phyloP scores from a whole-genome alignment of 1,284 basidiomycete genomes.

The Ustilago xerochloae region DNA sequence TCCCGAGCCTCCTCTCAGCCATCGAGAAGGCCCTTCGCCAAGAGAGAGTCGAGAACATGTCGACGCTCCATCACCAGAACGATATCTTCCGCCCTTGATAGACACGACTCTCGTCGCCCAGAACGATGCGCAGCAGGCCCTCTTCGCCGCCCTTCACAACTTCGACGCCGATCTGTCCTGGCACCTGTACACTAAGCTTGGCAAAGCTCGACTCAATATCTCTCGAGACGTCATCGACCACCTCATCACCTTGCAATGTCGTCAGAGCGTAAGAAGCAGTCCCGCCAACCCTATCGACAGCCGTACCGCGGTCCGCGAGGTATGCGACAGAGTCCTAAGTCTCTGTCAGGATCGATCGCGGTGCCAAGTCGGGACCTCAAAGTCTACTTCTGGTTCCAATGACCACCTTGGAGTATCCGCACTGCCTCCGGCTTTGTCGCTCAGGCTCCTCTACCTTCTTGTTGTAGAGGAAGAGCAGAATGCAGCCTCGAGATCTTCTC shows the following conservation, averaged over 20 bases:
- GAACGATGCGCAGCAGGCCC: slow-evolving; percentile 11
- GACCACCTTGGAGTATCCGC: background rate
- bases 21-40: background rate
- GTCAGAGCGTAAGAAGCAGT: slow-evolving; percentile 19
- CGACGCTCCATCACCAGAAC: slow-evolving; percentile 2
- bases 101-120: slow-evolving; percentile 15
- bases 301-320: slow-evolving; percentile 14
- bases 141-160: slow-evolving; percentile 16
- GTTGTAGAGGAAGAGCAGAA: slow-evolving; percentile 39
- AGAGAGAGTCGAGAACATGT: background rate
- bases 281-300: slow-evolving; percentile 10
- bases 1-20: slow-evolving; percentile 5
- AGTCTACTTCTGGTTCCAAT: background rate
- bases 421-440: slow-evolving; percentile 16
- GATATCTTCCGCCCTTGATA: slow-evolving; percentile 28
- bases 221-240: slow-evolving; percentile 18
- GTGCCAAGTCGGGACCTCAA: slow-evolving; percentile 12
- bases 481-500: slow-evolving; percentile 10
- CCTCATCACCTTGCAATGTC: slow-evolving; percentile 34
- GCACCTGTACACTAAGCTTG: slow-evolving; percentile 31
- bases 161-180: slow-evolving; percentile 34
- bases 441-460: slow-evolving; percentile 36
- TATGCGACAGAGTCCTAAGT: slow-evolving; percentile 27
- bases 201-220: slow-evolving; percentile 9
- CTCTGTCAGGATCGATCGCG: slow-evolving; percentile 22